Percentiles rank a stretch among this genome's conserved stretches.
These are phyloP conservation scores for Penicillium sp. DNA, from an alignment of 2,329 filamentous ascomycete genomes.

Conservation along the genomic window DNA sequence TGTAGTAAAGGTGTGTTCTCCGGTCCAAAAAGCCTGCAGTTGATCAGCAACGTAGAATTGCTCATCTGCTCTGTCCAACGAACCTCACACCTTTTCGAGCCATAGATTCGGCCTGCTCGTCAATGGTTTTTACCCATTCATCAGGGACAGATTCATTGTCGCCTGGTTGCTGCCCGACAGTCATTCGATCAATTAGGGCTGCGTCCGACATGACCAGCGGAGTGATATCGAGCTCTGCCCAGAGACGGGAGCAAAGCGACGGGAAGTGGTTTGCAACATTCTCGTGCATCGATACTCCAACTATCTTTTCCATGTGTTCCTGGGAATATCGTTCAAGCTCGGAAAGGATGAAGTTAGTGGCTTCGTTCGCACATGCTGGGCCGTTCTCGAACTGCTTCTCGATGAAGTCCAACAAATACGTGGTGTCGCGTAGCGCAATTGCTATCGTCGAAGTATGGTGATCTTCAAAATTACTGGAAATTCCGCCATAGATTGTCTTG, in stretches of 20 bases:
- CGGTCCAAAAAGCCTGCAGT: constrained; percentile 67
- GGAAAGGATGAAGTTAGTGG: constrained; percentile 62
- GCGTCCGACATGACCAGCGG: constrained; percentile 62
- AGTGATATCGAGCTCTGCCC: constrained; percentile 75
- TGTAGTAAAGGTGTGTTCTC: constrained; percentile 67
- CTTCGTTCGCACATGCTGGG: constrained; percentile 44
- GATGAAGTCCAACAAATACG: constrained; percentile 73
- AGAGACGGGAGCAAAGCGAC: constrained; percentile 67
- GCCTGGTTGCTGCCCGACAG: constrained; percentile 26
- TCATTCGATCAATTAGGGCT: constrained; percentile 15
- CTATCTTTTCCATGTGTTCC: constrained; percentile 70
- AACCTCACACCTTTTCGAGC: constrained; percentile 75
- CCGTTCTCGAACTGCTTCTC: constrained; percentile 58
- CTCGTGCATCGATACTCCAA: constrained; percentile 70
- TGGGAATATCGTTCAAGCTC: constrained; percentile 62
- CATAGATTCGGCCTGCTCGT: constrained; percentile 81
- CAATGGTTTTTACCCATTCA: constrained; percentile 61
- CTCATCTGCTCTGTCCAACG: neutral
- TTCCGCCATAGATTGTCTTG: constrained; percentile 45
- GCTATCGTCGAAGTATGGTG: constrained; percentile 59
- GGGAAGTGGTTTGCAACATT: constrained; percentile 63
- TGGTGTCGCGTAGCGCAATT: constrained; percentile 71
- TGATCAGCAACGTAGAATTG: constrained; percentile 10
- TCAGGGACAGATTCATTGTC: neutral
- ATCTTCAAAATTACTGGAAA: constrained; percentile 37